phyloP scores from a whole-genome alignment of 2,329 filamentous ascomycete species.

The Alternaria sp. region DNA sequence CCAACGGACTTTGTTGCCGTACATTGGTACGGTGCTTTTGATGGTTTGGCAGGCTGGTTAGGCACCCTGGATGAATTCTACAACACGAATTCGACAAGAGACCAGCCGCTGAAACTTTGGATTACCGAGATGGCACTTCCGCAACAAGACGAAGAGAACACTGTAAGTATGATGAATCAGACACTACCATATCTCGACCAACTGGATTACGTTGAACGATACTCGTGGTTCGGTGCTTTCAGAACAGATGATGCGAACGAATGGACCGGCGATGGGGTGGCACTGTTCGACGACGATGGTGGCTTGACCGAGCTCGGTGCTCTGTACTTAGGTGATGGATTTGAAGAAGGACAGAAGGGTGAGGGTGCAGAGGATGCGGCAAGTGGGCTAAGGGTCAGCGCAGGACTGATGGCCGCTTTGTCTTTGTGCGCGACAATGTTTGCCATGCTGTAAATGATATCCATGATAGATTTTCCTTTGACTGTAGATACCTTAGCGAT shows the following conservation, averaged over 20 bases:
- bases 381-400: slow-evolving; percentile 15
- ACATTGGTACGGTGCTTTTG: slow-evolving; percentile 71
- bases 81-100: slow-evolving; percentile 58
- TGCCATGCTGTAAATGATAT: slow-evolving; percentile 3
- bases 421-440: slow-evolving; percentile 7
- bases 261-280: slow-evolving; percentile 48
- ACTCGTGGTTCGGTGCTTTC: slow-evolving; percentile 49
- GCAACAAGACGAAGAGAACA: slow-evolving; percentile 63
- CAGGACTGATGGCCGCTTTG: slow-evolving; percentile 18
- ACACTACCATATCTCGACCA: slow-evolving; percentile 73
- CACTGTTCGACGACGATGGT: slow-evolving; percentile 43
- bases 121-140: slow-evolving; percentile 77
- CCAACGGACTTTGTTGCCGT: slow-evolving; percentile 60
- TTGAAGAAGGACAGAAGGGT: slow-evolving; percentile 42
- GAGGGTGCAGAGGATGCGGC: slow-evolving; percentile 30
- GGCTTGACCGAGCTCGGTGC: slow-evolving; percentile 45
- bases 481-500: slow-evolving; percentile 9
- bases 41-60: slow-evolving; percentile 71
- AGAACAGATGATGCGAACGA: slow-evolving; percentile 44
- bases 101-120: slow-evolving; percentile 65
- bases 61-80: slow-evolving; percentile 65
- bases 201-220: slow-evolving; percentile 56
- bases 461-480: background rate
- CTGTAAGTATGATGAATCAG: slow-evolving; percentile 74
- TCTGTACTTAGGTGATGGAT: slow-evolving; percentile 44